A percentile compares a stretch with the other conserved stretches of the same genome.
These are phyloP conservation scores for Gyromitra esculenta DNA, from an alignment of 2,329 filamentous ascomycete species.

Conservation along the genomic window DNA sequence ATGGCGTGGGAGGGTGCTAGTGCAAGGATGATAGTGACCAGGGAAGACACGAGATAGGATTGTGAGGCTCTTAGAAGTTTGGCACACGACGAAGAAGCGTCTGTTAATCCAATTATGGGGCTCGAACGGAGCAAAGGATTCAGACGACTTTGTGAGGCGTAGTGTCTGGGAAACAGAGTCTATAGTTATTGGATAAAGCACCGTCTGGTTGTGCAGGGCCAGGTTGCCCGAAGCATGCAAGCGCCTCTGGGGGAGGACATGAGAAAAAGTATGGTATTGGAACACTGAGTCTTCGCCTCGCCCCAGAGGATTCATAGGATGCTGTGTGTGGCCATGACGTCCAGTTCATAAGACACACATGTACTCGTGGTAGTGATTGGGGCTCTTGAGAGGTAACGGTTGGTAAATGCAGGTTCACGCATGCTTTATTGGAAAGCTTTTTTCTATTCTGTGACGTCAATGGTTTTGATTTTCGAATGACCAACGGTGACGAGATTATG, in stretches of 20 bases:
- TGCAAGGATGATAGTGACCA: neutral
- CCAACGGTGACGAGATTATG: constrained; percentile 19
- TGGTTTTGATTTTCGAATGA: constrained; percentile 13
- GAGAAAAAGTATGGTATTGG: constrained; percentile 2
- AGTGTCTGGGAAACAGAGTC: neutral
- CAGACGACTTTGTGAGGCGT: neutral
- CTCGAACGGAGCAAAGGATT: neutral
- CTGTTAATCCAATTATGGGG: neutral
- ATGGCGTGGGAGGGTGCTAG: neutral
- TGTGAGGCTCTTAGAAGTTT: neutral
- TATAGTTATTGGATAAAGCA: neutral
- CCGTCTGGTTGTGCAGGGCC: neutral
- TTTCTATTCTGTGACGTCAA: constrained; percentile 29
- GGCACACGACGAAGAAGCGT: neutral
- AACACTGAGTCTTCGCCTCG: neutral
- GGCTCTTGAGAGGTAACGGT: constrained; percentile 3
- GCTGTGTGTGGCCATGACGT: constrained; percentile 26
- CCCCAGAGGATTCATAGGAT: neutral
- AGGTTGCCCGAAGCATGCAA: neutral
- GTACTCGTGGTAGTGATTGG: constrained; percentile 9
- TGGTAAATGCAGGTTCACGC: constrained; percentile 21
- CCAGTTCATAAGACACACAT: neutral
- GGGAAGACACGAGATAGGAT: constrained; percentile 1
- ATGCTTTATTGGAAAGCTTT: constrained; percentile 13
- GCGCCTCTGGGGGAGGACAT: neutral